A percentile compares a stretch with the other conserved stretches of the same genome.
Conservation (phyloP, 2,329 filamentous ascomycete genomes). For the Xylaria sp. region DNA sequence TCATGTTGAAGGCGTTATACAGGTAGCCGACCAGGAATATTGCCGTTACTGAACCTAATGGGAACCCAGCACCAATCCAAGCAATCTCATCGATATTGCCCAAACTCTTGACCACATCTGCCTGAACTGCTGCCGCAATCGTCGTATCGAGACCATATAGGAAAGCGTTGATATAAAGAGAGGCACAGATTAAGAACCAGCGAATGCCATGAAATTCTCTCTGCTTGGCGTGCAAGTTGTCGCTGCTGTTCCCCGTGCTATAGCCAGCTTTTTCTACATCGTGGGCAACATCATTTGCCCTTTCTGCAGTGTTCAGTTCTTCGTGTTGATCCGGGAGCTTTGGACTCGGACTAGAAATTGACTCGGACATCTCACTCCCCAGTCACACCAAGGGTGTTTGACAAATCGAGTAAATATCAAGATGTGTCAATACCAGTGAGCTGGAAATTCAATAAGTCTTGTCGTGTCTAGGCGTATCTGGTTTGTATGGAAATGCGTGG, state of each 20-base stretch:
- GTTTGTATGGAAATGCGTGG: background rate
- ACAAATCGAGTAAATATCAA: background rate
- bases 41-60: conserved; percentile 52
- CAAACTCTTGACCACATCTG: conserved; percentile 50
- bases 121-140: conserved; percentile 58
- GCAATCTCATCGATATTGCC: conserved; percentile 50
- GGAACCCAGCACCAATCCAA: conserved; percentile 53
- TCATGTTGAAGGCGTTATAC: conserved; percentile 55
- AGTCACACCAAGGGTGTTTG: background rate
- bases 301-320: background rate
- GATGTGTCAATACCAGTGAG: background rate
- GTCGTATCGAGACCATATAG: conserved; percentile 56
- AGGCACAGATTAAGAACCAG: conserved; percentile 43
- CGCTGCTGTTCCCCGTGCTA: background rate
- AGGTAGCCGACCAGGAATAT: conserved; percentile 51
- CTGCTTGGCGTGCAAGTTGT: background rate
- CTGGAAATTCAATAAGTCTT: background rate
- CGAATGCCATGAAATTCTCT: conserved; percentile 50
- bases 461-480: background rate
- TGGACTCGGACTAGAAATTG: background rate
- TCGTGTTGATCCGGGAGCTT: background rate
- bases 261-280: conserved; percentile 13
- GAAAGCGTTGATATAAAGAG: conserved; percentile 37
- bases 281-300: background rate
- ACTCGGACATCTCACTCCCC: background rate